A percentile compares a stretch with the other conserved stretches of the same genome.
Evolutionary conservation across 1,284 basidiomycete species (phyloP).

Genomic region (Microbotryum saponariae): DNA sequence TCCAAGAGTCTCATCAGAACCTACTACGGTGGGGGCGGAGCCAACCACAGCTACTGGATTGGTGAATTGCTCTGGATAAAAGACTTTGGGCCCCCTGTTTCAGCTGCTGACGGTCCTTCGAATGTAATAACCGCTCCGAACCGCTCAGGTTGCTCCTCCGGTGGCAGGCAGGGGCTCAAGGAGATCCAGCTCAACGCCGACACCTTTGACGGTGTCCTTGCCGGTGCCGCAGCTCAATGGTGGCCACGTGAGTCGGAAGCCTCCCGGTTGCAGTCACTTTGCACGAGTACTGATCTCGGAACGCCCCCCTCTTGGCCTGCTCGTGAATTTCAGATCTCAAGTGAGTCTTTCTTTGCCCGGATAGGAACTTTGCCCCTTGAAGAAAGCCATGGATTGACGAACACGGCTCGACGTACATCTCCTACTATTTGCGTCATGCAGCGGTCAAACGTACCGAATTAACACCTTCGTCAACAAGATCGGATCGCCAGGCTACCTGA

Average conservation of each 20-base stretch:
- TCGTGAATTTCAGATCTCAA: not conserved
- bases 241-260: not conserved
- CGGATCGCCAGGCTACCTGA: conserved; percentile 19
- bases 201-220: conserved; percentile 33
- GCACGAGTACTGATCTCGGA: not conserved
- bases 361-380: conserved; percentile 23
- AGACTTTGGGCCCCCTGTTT: no score
- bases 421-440: not conserved
- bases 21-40: no score
- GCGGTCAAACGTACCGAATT: conserved; percentile 17
- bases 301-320: not conserved
- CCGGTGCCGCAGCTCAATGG: conserved; percentile 31
- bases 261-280: not conserved
- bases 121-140: not conserved
- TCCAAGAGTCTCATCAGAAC: conserved; percentile 25
- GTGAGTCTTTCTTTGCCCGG: not conserved
- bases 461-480: conserved; percentile 29
- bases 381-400: not conserved
- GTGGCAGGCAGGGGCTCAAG: conserved; percentile 33
- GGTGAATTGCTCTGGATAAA: no score
- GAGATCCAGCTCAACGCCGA: conserved; percentile 20
- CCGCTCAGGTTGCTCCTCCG: conserved; percentile 28
- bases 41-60: no score
- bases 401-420: not conserved
- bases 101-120: no score